Evolutionary conservation across 768 basidiomycete species (phyloP).

Genomic region (Neoboletus subvelutipes): DNA sequence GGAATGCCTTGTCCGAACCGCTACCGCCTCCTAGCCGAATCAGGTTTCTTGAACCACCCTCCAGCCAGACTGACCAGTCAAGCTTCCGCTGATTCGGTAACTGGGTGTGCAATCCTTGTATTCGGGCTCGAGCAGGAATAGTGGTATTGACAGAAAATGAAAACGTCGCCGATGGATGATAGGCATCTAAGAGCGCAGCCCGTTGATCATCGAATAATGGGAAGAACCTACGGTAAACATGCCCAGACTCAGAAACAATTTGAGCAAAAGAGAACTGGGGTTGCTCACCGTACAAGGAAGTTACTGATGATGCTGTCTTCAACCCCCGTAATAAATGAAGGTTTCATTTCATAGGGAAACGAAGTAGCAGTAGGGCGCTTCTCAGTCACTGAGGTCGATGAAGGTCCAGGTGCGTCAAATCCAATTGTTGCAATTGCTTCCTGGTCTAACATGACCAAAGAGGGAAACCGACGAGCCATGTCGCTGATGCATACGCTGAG

Average conservation of each 20-base stretch:
- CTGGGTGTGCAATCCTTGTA: constrained; percentile 63
- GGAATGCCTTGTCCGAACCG: constrained; percentile 58
- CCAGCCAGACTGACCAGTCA: constrained; percentile 73
- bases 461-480: constrained; percentile 75
- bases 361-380: constrained; percentile 58
- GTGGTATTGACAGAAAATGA: constrained; percentile 85
- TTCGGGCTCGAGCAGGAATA: constrained; percentile 74
- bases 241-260: constrained; percentile 10
- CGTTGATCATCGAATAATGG: constrained; percentile 80
- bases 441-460: constrained; percentile 81
- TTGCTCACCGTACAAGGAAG: constrained; percentile 73
- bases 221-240: constrained; percentile 62
- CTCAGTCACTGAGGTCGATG: constrained; percentile 39
- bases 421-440: constrained; percentile 73
- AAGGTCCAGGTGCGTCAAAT: constrained; percentile 68
- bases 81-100: constrained; percentile 84
- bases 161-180: constrained; percentile 86
- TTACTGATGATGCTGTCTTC: constrained; percentile 64
- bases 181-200: constrained; percentile 62
- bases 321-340: constrained; percentile 74
- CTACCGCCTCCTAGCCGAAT: constrained; percentile 58
- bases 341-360: constrained; percentile 75
- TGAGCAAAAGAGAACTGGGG: background rate
- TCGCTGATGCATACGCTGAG: constrained; percentile 51
- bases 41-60: constrained; percentile 74